These are phyloP conservation scores for Exophiala spinifera DNA, from an alignment of 2,329 filamentous ascomycete species.

Conservation along the genomic window DNA sequence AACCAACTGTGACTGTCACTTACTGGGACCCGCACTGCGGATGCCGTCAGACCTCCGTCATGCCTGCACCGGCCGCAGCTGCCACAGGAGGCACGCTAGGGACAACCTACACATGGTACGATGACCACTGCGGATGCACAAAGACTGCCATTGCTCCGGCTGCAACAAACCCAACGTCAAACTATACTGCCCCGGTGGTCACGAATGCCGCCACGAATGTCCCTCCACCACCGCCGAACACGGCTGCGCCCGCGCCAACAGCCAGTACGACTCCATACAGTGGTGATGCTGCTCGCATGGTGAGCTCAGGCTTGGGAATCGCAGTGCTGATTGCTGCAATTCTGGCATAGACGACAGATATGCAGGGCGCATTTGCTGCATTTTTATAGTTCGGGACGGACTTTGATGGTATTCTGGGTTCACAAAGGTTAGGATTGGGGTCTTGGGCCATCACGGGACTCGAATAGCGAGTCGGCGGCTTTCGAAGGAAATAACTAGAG, in stretches of 20 bases:
- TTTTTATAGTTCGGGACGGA: neutral
- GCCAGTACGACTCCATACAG: slow-evolving; percentile 12
- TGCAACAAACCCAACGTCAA: slow-evolving; percentile 10
- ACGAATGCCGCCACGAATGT: slow-evolving; percentile 12
- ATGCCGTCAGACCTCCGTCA: slow-evolving; percentile 21
- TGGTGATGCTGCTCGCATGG: slow-evolving; percentile 17
- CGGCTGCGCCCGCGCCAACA: slow-evolving; percentile 4
- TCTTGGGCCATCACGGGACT: too few relatives aligned
- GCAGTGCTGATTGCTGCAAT: slow-evolving; percentile 15
- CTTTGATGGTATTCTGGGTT: neutral
- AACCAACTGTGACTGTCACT: slow-evolving; percentile 21
- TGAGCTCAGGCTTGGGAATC: slow-evolving; percentile 13
- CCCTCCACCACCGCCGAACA: slow-evolving; percentile 7
- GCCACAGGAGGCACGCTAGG: slow-evolving; percentile 11
- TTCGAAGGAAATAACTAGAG: neutral
- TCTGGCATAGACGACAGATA: slow-evolving; percentile 8
- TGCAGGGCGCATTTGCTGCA: neutral
- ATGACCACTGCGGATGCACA: slow-evolving; percentile 19
- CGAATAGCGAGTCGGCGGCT: too few relatives aligned
- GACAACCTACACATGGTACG: slow-evolving; percentile 23
- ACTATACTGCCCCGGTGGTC: slow-evolving; percentile 13
- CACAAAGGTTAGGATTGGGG: neutral
- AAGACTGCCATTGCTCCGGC: slow-evolving; percentile 21
- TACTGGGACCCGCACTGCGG: slow-evolving; percentile 23
- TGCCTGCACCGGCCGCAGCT: slow-evolving; percentile 9